Conservation (phyloP, 2,329 filamentous ascomycete genomes). For the Mariannaea sp. region DNA sequence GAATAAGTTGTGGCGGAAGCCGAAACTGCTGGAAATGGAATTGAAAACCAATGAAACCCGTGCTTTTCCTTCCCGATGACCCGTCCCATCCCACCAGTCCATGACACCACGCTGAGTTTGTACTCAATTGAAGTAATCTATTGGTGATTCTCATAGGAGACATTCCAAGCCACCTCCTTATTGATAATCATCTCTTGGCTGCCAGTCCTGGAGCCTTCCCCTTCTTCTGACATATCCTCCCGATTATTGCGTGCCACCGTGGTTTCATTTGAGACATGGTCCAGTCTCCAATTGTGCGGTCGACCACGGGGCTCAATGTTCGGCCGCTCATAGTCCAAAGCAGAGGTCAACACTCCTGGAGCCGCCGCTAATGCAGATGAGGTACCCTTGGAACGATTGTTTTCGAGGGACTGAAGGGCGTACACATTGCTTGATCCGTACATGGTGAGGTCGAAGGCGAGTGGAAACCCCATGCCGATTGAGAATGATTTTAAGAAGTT, state of each 20-base stretch:
- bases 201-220: slow-evolving; percentile 19
- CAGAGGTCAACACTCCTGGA: slow-evolving; percentile 1
- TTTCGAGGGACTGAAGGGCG: slow-evolving; percentile 24
- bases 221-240: slow-evolving; percentile 22
- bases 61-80: background rate
- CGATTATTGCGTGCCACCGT: slow-evolving; percentile 8
- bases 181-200: slow-evolving; percentile 32
- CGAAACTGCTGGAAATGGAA: slow-evolving; percentile 2
- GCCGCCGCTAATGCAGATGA: slow-evolving; percentile 9
- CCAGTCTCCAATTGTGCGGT: slow-evolving; percentile 25
- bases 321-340: slow-evolving; percentile 3
- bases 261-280: slow-evolving; percentile 13
- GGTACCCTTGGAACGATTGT: slow-evolving; percentile 13
- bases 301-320: slow-evolving; percentile 10
- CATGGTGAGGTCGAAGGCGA: slow-evolving; percentile 19
- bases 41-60: slow-evolving; percentile 5
- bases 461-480: slow-evolving; percentile 29
- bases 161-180: slow-evolving; percentile 26
- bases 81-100: background rate
- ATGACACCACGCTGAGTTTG: background rate
- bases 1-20: background rate
- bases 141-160: slow-evolving; percentile 21
- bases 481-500: slow-evolving; percentile 32
- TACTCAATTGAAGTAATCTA: background rate
- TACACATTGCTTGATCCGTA: slow-evolving; percentile 12